These are phyloP conservation scores for Orychophragmus violaceus DNA, from an alignment of 345 rosid species.

Conservation along the genomic window DNA sequence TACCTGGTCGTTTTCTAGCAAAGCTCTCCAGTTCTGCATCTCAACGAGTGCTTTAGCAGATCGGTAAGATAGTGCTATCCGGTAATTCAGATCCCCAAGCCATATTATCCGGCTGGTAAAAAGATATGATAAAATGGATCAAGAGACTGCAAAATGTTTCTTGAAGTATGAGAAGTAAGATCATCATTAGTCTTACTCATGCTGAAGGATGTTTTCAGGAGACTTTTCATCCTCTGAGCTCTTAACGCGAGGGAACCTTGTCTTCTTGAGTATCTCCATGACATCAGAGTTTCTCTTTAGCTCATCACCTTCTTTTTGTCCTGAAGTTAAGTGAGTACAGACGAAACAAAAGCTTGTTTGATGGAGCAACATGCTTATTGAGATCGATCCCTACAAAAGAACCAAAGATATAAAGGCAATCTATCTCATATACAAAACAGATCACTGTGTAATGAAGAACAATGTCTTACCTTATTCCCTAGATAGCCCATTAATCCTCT, in stretches of 20 bases:
- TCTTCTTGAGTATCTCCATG: constrained; percentile 35
- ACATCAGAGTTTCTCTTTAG: constrained; percentile 34
- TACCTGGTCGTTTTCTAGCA: constrained; percentile 95
- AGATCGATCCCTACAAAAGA: constrained; percentile 83
- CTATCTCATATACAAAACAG: neutral
- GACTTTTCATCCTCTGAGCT: constrained; percentile 59
- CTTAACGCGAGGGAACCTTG: constrained; percentile 62
- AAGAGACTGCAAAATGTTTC: neutral
- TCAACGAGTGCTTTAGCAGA: constrained; percentile 97
- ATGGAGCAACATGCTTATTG: constrained; percentile 89
- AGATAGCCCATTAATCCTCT: constrained; percentile 99
- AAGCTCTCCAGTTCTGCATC: constrained; percentile 99
- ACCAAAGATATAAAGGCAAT: neutral
- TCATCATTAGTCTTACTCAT: constrained; percentile 66
- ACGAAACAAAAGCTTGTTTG: constrained; percentile 40
- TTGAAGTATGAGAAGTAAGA: constrained; percentile 1
- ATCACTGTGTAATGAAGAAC: neutral
- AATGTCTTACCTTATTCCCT: constrained; percentile 72
- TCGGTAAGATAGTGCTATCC: constrained; percentile 92
- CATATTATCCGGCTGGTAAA: constrained; percentile 79
- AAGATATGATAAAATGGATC: neutral
- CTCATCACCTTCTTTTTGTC: constrained; percentile 39
- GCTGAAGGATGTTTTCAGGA: constrained; percentile 90
- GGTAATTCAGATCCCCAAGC: constrained; percentile 97
- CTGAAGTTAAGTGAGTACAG: constrained; percentile 33